Base-by-base conservation (phyloP, 768 basidiomycete genomes). In the Piloderma croceum region DNA sequence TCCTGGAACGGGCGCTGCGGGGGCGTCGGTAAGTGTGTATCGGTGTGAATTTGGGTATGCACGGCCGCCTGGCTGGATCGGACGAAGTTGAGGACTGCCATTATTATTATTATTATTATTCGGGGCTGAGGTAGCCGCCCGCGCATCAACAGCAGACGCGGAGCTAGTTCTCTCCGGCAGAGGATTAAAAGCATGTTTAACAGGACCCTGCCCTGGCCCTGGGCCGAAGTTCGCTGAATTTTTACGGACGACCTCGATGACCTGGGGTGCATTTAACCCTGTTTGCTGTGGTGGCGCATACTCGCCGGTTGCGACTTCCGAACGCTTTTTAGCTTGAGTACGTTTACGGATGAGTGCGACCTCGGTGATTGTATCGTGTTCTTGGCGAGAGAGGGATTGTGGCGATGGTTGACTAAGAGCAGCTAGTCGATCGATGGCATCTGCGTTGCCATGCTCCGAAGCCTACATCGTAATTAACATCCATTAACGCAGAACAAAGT, bases 331-430 rank as follows among this genome's bases (percentile, higher is more conserved):
- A 39, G 74, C 92, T 63, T 55, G 71, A 0, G 91, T 96, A 12
- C 90, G 77, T 46, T 80, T 85, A 1, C 93, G 72, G 6, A 93
- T 83, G 33, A 98, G 78, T 42, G 81, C 90, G 39, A 62, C 65
- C 52, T 91, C 83, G 6, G 90, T 85, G 46, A 88, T 74, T 1
- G 63, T 64, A 45, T 92, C 81, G 63, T 96, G 90, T 47, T 94
- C 85, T 41, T 77, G 69, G 15, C 90, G 69, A 1, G 86, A 84
- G 15, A 97, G 71, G 0, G 77, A 59, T 32, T 76, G 76, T 0
- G 84, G 83, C 0, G 68, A 60, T 0, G 81, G 72, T 27, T 75
- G 70, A 0, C 74, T 70, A 9, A 96, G 69, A 0, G 85, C 92
- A 1, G 61, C 56, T 22, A 96, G 68, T 2, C 92, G 81, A 13